phyloP scores from a whole-genome alignment of 306 rosid species.

The Quercus rubra region DNA sequence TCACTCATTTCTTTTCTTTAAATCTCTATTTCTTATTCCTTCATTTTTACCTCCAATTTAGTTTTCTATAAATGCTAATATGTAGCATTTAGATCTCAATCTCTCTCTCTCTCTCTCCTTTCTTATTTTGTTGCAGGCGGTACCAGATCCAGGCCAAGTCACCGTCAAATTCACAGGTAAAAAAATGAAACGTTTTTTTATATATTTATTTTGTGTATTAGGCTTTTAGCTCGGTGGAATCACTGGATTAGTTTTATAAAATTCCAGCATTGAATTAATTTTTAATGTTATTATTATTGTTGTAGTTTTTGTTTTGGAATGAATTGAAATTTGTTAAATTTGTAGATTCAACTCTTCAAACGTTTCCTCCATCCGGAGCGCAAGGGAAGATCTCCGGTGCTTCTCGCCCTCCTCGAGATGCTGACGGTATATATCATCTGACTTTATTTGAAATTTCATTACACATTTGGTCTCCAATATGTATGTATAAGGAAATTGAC shows the following conservation, averaged over 20 bases:
- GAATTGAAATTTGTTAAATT: neutral
- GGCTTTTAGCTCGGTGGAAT: neutral
- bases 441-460: neutral
- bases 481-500: neutral
- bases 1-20: neutral
- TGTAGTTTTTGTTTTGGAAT: neutral
- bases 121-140: conserved; percentile 56
- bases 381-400: conserved; percentile 81
- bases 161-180: conserved; percentile 73
- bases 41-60: too few species aligned
- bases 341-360: conserved; percentile 85
- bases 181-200: too few species aligned
- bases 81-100: conserved; percentile 1
- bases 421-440: conserved; percentile 54
- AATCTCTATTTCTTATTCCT: neutral
- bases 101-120: neutral
- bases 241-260: neutral
- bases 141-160: conserved; percentile 68
- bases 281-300: neutral
- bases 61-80: too few species aligned
- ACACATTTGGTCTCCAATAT: neutral
- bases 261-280: neutral
- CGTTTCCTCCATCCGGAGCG: conserved; percentile 82
- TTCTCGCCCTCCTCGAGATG: conserved; percentile 79
- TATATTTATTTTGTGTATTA: neutral